phyloP scores from a whole-genome alignment of 164 flowering plant genomes.

The Litsea cubeba region DNA sequence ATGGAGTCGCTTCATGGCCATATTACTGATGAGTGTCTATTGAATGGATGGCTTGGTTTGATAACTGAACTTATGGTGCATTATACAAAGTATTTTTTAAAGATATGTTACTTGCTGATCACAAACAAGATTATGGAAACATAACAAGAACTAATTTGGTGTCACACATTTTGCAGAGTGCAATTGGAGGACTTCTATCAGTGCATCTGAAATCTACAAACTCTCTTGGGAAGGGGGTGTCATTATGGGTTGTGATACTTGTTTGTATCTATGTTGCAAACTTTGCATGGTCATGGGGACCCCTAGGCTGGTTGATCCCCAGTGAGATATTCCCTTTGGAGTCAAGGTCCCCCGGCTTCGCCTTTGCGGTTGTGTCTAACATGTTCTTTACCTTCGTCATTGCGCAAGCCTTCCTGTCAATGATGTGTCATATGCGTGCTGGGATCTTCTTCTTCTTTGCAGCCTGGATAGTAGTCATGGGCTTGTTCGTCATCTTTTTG shows the following conservation, averaged over 20 bases:
- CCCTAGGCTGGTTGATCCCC: slow-evolving; percentile 64
- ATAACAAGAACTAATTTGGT: too few species aligned
- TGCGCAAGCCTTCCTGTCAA: slow-evolving; percentile 70
- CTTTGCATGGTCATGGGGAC: slow-evolving; percentile 75
- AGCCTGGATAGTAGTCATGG: slow-evolving; percentile 51
- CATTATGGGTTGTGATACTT: slow-evolving; percentile 32
- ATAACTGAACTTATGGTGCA: too few species aligned
- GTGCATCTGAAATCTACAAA: slow-evolving; percentile 19
- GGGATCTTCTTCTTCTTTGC: slow-evolving; percentile 69
- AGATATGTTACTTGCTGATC: too few species aligned
- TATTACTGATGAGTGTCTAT: too few species aligned
- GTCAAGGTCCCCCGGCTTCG: slow-evolving; percentile 54
- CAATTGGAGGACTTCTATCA: slow-evolving; percentile 32
- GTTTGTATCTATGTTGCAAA: slow-evolving; percentile 43
- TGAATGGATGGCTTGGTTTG: too few species aligned
- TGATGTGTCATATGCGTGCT: slow-evolving; percentile 58
- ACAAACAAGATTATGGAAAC: too few species aligned
- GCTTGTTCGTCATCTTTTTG: slow-evolving; percentile 34
- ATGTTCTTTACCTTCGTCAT: slow-evolving; percentile 72
- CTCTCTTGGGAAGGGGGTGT: slow-evolving; percentile 17
- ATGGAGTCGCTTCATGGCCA: too few species aligned
- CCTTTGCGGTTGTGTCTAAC: slow-evolving; percentile 64
- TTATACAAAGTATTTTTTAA: too few species aligned
- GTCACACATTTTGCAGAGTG: slow-evolving; percentile 12
- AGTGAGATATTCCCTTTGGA: slow-evolving; percentile 59